Percentiles rank a stretch among this genome's conserved stretches.
Evolutionary conservation across 2,329 filamentous ascomycete species (phyloP).

Genomic region (Botryotinia globosa): DNA sequence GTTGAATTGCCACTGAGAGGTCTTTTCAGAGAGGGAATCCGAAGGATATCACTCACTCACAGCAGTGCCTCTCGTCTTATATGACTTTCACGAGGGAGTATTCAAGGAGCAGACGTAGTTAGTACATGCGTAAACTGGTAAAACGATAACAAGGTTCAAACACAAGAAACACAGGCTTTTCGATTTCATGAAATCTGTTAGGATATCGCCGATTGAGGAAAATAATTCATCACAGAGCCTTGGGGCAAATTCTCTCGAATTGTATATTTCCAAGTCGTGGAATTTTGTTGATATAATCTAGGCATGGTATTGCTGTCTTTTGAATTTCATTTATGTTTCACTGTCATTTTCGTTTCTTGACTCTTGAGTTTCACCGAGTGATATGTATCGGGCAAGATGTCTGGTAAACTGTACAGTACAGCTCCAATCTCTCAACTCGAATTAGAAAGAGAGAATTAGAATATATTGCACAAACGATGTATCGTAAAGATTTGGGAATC

Average conservation of each 20-base stretch:
- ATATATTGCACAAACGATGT: background rate
- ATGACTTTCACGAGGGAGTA: background rate
- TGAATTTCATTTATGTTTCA: background rate
- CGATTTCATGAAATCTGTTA: background rate
- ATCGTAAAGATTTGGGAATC: background rate
- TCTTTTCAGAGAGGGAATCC: background rate
- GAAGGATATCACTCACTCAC: background rate
- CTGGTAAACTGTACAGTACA: background rate
- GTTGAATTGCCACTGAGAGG: no score
- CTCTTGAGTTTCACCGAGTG: background rate
- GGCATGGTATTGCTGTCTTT: background rate
- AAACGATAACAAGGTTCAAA: background rate
- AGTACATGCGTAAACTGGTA: background rate
- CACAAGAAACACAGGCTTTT: background rate
- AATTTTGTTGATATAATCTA: background rate
- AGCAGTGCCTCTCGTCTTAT: background rate
- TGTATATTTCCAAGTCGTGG: background rate
- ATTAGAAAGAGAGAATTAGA: background rate
- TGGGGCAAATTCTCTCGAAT: background rate
- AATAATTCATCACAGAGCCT: background rate
- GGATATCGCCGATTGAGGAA: background rate
- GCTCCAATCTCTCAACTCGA: no score
- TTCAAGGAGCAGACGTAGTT: background rate
- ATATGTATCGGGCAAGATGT: background rate
- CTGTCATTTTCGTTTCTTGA: background rate